Evolutionary conservation across 2,329 filamentous ascomycete genomes (phyloP).

Genomic region (Colletotrichum noveboracense): DNA sequence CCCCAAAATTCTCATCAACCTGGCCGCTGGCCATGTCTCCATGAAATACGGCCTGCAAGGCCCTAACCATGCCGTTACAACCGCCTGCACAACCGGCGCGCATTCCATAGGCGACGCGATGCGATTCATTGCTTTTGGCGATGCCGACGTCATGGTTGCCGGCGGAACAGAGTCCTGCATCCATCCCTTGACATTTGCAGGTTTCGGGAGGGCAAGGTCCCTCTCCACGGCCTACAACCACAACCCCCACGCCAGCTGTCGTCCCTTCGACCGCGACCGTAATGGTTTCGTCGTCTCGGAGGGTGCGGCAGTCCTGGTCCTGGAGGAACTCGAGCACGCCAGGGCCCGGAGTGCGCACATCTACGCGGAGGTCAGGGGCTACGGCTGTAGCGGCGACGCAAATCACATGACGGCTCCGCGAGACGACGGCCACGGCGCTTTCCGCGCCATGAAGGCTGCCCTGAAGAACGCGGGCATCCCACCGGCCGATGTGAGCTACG

Average conservation of each 20-base stretch:
- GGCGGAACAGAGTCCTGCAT: slow-evolving; percentile 95
- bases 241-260: slow-evolving; percentile 71
- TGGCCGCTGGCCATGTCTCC: slow-evolving; percentile 92
- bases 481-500: slow-evolving; percentile 80
- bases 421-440: slow-evolving; percentile 81
- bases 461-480: slow-evolving; percentile 73
- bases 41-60: slow-evolving; percentile 91
- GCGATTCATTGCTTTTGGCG: slow-evolving; percentile 89
- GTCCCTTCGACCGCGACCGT: slow-evolving; percentile 84
- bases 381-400: slow-evolving; percentile 90
- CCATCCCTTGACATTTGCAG: slow-evolving; percentile 89
- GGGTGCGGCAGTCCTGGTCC: slow-evolving; percentile 83
- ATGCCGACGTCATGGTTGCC: slow-evolving; percentile 95
- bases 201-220: slow-evolving; percentile 87
- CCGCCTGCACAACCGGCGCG: slow-evolving; percentile 94
- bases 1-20: slow-evolving; percentile 89
- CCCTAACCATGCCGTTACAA: slow-evolving; percentile 91
- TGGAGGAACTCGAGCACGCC: slow-evolving; percentile 92
- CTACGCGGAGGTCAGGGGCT: slow-evolving; percentile 88
- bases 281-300: slow-evolving; percentile 93
- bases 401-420: slow-evolving; percentile 92
- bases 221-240: slow-evolving; percentile 83
- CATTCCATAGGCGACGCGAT: slow-evolving; percentile 94
- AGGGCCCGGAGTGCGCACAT: slow-evolving; percentile 78
- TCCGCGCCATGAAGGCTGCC: slow-evolving; percentile 84